Evolutionary conservation across 2,329 filamentous ascomycete genomes (phyloP).

Genomic region (Emydomyces testavorans): DNA sequence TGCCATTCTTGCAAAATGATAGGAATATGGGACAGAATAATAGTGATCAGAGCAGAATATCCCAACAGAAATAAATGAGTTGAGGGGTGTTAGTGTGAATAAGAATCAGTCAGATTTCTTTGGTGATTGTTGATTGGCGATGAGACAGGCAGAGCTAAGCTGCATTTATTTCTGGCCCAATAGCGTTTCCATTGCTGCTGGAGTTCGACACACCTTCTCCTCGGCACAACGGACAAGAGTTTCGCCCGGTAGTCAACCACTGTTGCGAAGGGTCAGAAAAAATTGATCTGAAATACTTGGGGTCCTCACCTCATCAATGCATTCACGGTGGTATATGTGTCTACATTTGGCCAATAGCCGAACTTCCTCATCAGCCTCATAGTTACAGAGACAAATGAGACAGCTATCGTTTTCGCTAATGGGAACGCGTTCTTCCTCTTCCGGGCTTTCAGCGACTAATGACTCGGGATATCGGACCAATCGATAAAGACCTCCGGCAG

Average conservation of each 20-base stretch:
- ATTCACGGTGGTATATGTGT: conserved; percentile 56
- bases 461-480: conserved; percentile 37
- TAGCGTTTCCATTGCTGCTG: conserved; percentile 3
- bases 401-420: conserved; percentile 46
- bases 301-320: conserved; percentile 53
- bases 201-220: conserved; percentile 46
- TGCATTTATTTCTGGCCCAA: neutral
- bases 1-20: neutral
- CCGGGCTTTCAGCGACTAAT: conserved; percentile 39
- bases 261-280: conserved; percentile 22
- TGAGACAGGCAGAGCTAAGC: neutral
- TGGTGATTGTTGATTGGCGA: neutral
- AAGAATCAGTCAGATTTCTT: neutral
- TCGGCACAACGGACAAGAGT: conserved; percentile 52
- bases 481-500: conserved; percentile 49
- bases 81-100: neutral
- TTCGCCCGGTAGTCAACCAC: conserved; percentile 58
- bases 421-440: conserved; percentile 28
- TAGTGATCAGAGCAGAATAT: neutral
- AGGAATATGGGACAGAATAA: neutral
- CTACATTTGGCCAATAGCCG: conserved; percentile 51
- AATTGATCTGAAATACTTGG: neutral
- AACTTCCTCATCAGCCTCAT: conserved; percentile 50
- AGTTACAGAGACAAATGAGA: conserved; percentile 56
- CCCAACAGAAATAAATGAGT: neutral